phyloP scores from a whole-genome alignment of 106 monocot species.

The Dioscorea dumetorum region DNA sequence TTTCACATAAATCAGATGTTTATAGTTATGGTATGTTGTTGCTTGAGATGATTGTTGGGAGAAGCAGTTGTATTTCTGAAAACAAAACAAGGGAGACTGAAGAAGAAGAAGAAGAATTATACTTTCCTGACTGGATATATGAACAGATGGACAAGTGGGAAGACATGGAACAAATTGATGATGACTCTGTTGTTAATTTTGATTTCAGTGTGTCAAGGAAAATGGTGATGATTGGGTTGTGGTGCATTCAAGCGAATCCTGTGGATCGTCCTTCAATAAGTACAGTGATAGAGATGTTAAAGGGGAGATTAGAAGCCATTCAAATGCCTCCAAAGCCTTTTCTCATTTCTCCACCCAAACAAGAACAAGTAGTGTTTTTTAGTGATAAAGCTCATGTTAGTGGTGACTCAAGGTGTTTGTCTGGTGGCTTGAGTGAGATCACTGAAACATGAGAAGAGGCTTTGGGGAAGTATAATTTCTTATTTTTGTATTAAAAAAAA shows the following conservation, averaged over 20 bases:
- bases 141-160: conserved; percentile 5
- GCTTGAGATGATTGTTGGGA: conserved; percentile 12
- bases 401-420: too few relatives aligned
- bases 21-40: conserved; percentile 20
- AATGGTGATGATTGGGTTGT: conserved; percentile 14
- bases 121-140: conserved; percentile 20
- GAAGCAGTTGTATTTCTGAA: not conserved
- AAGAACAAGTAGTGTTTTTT: too few relatives aligned
- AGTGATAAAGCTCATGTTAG: too few relatives aligned
- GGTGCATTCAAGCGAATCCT: conserved; percentile 22
- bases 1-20: conserved; percentile 20
- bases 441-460: too few relatives aligned
- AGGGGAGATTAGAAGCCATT: not conserved
- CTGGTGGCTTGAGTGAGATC: too few relatives aligned
- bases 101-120: not conserved
- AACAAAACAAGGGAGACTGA: not conserved
- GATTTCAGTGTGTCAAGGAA: conserved; percentile 1
- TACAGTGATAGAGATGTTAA: conserved; percentile 7
- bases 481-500: too few relatives aligned
- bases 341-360: not conserved
- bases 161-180: not conserved
- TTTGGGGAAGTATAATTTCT: too few relatives aligned
- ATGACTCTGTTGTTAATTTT: not conserved
- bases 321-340: conserved; percentile 14
- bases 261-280: conserved; percentile 6